Percentiles rank a stretch among this genome's conserved stretches.
These are phyloP conservation scores for Senna siamea DNA, from an alignment of 306 rosid genomes.

Conservation along the genomic window DNA sequence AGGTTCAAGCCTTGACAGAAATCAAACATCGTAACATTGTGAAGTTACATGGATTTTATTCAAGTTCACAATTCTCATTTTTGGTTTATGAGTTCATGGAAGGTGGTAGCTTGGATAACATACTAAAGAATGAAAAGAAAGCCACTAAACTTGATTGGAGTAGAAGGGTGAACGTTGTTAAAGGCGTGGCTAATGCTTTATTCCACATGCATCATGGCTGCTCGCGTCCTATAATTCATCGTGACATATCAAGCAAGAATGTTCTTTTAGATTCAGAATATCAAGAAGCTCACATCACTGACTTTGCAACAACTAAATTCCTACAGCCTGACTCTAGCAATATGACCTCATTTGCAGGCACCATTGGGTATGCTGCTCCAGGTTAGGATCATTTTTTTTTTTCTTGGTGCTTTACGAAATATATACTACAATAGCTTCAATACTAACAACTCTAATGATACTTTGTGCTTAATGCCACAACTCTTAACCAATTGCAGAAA, in stretches of 20 bases:
- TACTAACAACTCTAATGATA: no score
- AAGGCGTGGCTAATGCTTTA: constrained; percentile 8
- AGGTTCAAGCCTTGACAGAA: constrained; percentile 28
- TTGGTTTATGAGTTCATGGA: constrained; percentile 30
- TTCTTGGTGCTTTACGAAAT: background rate
- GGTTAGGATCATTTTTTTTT: background rate
- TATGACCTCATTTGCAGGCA: constrained; percentile 28
- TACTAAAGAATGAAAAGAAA: background rate
- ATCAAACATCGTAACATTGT: constrained; percentile 32
- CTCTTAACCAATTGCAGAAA: background rate
- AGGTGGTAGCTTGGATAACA: constrained; percentile 26
- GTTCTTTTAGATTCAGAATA: background rate
- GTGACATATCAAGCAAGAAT: background rate
- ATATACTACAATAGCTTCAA: no score
- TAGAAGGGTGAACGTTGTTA: constrained; percentile 13
- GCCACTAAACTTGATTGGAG: constrained; percentile 21
- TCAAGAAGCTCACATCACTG: background rate
- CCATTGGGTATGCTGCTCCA: constrained; percentile 28
- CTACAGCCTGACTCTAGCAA: constrained; percentile 3
- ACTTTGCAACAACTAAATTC: constrained; percentile 22
- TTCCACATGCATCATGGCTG: background rate
- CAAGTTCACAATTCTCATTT: background rate
- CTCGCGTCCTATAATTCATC: background rate
- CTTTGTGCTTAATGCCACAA: background rate
- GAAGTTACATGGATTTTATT: constrained; percentile 15